phyloP scores from a whole-genome alignment of 2,329 filamentous ascomycete species.

The Diaporthe destruens region DNA sequence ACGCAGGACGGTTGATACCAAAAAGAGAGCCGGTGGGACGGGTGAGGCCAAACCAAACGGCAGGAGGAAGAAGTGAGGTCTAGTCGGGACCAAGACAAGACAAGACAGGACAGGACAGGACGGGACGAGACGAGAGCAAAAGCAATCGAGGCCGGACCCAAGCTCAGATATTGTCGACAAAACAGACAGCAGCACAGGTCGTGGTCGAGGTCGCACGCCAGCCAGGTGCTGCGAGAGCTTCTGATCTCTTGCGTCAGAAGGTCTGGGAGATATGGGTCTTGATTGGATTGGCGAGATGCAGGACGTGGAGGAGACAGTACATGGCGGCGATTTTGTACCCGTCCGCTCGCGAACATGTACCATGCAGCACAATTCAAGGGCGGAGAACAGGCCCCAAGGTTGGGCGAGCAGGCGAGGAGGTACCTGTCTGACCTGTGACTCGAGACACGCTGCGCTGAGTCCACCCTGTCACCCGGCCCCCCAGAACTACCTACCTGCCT shows the following conservation, averaged over 20 bases:
- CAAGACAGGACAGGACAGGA: not conserved
- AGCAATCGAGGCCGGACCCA: slow-evolving; percentile 3
- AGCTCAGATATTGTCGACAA: not conserved
- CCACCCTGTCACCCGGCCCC: not conserved
- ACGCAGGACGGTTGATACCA: not conserved
- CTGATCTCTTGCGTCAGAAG: slow-evolving; percentile 42
- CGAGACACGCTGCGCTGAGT: not conserved
- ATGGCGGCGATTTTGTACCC: slow-evolving; percentile 18
- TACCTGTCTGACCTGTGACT: slow-evolving; percentile 10
- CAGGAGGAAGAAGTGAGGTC: not conserved
- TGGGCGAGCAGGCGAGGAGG: slow-evolving; percentile 3
- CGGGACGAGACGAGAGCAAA: slow-evolving; percentile 21
- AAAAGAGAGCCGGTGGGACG: not conserved
- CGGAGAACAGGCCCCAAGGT: not conserved
- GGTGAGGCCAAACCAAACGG: not conserved
- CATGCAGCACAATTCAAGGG: not conserved
- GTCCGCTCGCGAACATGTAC: slow-evolving; percentile 4
- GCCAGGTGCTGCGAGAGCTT: slow-evolving; percentile 35
- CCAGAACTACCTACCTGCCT: not conserved
- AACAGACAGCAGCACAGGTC: slow-evolving; percentile 12
- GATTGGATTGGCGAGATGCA: slow-evolving; percentile 33
- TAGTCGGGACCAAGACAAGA: not conserved
- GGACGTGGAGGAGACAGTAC: slow-evolving; percentile 24
- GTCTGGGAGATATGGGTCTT: slow-evolving; percentile 37
- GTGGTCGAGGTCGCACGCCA: slow-evolving; percentile 5